These are phyloP conservation scores for Nicotiana sylvestris DNA, from an alignment of 257 asterid genomes.

Conservation along the genomic window DNA sequence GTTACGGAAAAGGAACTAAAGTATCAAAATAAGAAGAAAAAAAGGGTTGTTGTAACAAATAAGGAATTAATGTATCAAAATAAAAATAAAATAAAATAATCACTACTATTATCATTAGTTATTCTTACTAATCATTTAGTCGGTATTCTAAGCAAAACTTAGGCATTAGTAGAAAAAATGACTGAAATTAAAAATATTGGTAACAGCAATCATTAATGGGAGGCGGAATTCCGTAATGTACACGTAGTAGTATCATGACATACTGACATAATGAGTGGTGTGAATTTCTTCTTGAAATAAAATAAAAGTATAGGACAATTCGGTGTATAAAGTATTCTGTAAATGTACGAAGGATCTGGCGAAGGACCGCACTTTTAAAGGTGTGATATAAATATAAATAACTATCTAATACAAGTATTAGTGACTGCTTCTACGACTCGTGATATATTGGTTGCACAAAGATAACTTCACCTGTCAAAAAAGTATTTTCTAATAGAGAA, in stretches of 20 bases:
- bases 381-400: too few relatives aligned
- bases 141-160: background rate
- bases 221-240: background rate
- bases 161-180: background rate
- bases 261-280: background rate
- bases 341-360: too few relatives aligned
- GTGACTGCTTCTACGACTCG: rapidly evolving
- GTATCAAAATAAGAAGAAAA: background rate
- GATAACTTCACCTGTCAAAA: too few relatives aligned
- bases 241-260: background rate
- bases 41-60: background rate
- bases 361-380: too few relatives aligned
- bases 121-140: background rate
- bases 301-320: background rate
- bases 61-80: background rate
- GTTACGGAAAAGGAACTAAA: background rate
- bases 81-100: background rate
- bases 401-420: too few relatives aligned
- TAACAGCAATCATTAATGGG: background rate
- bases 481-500: too few relatives aligned
- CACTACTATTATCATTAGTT: background rate
- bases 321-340: rapidly evolving
- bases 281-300: background rate
- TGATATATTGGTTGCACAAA: background rate
- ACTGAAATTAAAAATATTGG: background rate